Evolutionary conservation across 495 filamentous ascomycete genomes (phyloP).

Genomic region (Aspergillus conjunctus): DNA sequence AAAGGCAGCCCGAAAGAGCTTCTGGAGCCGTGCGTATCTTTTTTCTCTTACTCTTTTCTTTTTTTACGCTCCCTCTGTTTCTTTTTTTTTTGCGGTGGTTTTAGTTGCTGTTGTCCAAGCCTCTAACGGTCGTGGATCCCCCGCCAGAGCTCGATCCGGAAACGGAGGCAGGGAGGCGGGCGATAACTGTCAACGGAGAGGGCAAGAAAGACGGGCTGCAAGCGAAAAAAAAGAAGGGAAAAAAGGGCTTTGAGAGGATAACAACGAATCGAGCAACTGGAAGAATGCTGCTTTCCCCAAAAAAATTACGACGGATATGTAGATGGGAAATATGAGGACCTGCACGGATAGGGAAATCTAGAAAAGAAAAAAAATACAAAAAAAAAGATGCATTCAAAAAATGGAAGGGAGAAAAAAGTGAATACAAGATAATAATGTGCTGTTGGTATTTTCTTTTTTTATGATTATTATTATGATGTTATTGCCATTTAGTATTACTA

Average conservation of each 20-base stretch:
- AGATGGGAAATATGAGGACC: conserved; percentile 1
- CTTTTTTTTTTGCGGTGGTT: conserved; percentile 22
- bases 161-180: conserved; percentile 32
- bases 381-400: conserved; percentile 4
- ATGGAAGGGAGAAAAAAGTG: conserved; percentile 3
- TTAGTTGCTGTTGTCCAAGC: conserved; percentile 20
- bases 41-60: conserved; percentile 18
- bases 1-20: conserved; percentile 26
- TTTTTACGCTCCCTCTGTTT: conserved; percentile 26
- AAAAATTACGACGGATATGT: conserved; percentile 13
- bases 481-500: conserved; percentile 1
- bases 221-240: conserved; percentile 20
- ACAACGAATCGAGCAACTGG: conserved; percentile 13
- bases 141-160: conserved; percentile 45
- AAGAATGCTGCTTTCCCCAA: conserved; percentile 16
- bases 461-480: conserved; percentile 13
- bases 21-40: conserved; percentile 25
- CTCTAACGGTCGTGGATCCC: conserved; percentile 44
- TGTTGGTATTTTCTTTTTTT: conserved; percentile 7
- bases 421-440: conserved; percentile 6
- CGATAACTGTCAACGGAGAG: conserved; percentile 29
- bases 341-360: conserved; percentile 12
- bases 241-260: conserved; percentile 4
- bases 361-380: conserved; percentile 12
- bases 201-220: conserved; percentile 21